Evolutionary conservation across 2,329 filamentous ascomycete species (phyloP).

Genomic region (Arthrobotrys sphaeroides): DNA sequence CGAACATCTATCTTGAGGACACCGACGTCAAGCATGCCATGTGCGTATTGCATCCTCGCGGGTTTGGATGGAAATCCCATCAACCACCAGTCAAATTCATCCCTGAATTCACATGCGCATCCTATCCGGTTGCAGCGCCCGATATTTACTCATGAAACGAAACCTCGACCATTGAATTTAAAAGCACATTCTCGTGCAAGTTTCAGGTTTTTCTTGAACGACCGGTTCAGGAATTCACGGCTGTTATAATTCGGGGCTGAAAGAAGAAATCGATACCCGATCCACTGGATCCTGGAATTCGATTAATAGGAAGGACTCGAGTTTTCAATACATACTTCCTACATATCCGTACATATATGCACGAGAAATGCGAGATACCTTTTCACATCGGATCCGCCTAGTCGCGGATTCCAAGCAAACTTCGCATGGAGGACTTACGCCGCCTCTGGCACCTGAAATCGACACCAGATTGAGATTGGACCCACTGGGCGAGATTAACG

Average conservation of each 20-base stretch:
- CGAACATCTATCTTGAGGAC: background rate
- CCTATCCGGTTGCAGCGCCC: background rate
- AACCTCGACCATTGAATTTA: conserved; percentile 9
- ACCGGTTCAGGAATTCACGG: background rate
- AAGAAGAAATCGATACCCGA: background rate
- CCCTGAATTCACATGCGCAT: background rate
- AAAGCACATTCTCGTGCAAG: conserved; percentile 1
- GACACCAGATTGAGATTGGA: background rate
- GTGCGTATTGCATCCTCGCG: background rate
- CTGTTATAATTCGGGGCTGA: background rate
- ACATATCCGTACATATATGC: background rate
- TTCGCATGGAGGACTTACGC: conserved; percentile 1
- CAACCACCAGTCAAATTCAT: background rate
- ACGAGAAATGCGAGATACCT: conserved; percentile 12
- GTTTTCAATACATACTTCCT: too few species aligned
- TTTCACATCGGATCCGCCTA: background rate
- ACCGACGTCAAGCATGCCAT: background rate
- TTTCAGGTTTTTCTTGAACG: background rate
- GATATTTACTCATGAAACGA: conserved; percentile 8
- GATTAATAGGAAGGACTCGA: background rate
- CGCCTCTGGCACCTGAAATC: conserved; percentile 2
- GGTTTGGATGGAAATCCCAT: background rate
- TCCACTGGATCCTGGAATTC: background rate
- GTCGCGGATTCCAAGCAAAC: conserved; percentile 3
- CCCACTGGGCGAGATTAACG: background rate